These are phyloP conservation scores for Claviceps quebecensis DNA, from an alignment of 2,329 filamentous ascomycete genomes.

Conservation along the genomic window DNA sequence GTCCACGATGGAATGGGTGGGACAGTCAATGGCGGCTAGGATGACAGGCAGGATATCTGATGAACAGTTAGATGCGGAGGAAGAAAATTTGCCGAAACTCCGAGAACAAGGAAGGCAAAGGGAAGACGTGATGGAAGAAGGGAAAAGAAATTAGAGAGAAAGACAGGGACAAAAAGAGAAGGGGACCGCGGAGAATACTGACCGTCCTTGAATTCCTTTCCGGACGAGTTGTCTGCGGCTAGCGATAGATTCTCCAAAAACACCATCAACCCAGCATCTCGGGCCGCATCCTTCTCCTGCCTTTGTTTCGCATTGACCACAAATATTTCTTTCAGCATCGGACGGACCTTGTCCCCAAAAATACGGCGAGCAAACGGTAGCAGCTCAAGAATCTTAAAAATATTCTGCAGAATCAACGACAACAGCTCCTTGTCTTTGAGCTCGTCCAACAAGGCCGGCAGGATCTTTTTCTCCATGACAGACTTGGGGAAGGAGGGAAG, in stretches of 20 bases:
- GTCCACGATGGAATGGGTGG: conserved; percentile 81
- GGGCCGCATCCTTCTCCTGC: conserved; percentile 64
- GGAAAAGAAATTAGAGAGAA: background rate
- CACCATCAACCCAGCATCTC: conserved; percentile 84
- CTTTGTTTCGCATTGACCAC: conserved; percentile 41
- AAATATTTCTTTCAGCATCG: conserved; percentile 72
- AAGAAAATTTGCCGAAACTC: no score
- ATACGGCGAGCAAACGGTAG: conserved; percentile 64
- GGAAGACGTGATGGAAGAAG: background rate
- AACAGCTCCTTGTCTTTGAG: conserved; percentile 83
- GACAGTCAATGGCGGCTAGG: conserved; percentile 68
- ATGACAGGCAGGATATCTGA: conserved; percentile 79
- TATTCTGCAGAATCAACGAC: conserved; percentile 73
- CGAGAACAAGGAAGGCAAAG: background rate
- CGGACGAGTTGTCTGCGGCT: conserved; percentile 67
- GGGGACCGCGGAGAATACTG: conserved; percentile 16
- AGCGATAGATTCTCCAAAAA: conserved; percentile 69
- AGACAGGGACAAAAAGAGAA: background rate
- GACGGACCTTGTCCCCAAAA: conserved; percentile 78
- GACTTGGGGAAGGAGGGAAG: conserved; percentile 84
- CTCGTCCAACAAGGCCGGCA: conserved; percentile 81
- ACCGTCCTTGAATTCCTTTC: conserved; percentile 92
- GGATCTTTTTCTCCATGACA: conserved; percentile 86
- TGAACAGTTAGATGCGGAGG: background rate
- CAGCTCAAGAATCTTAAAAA: conserved; percentile 76